Conservation (phyloP, 192 early-diverging fungal species). For the Allomyces javanicus region DNA sequence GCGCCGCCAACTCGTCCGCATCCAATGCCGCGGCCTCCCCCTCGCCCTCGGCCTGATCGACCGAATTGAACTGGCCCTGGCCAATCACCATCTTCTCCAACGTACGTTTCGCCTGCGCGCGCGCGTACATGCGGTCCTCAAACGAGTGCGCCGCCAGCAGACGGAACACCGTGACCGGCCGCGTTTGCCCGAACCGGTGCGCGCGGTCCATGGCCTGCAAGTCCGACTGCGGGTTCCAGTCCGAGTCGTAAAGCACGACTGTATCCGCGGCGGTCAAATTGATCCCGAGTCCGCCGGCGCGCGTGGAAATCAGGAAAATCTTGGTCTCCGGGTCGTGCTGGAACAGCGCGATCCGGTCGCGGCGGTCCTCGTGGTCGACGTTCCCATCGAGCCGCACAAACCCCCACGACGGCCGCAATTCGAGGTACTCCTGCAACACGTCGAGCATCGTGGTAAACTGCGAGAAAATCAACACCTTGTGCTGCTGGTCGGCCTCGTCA, state of each 20-base stretch:
- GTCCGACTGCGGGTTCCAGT: slow-evolving; percentile 54
- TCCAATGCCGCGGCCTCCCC: not conserved
- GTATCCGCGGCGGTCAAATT: slow-evolving; percentile 62
- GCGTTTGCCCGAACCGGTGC: slow-evolving; percentile 95
- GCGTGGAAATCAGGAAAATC: slow-evolving; percentile 38
- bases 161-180: slow-evolving; percentile 92
- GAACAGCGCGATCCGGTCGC: slow-evolving; percentile 37
- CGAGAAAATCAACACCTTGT: slow-evolving; percentile 86
- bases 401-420: slow-evolving; percentile 36
- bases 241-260: slow-evolving; percentile 57
- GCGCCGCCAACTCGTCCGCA: not conserved
- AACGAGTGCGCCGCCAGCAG: slow-evolving; percentile 92
- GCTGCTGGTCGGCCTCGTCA: slow-evolving; percentile 21
- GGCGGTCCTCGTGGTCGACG: slow-evolving; percentile 35
- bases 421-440: slow-evolving; percentile 41
- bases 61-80: slow-evolving; percentile 2
- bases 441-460: slow-evolving; percentile 61
- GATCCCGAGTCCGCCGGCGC: slow-evolving; percentile 57
- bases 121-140: slow-evolving; percentile 41
- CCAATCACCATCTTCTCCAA: slow-evolving; percentile 6
- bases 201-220: slow-evolving; percentile 95
- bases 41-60: not conserved
- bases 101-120: slow-evolving; percentile 3
- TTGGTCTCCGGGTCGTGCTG: slow-evolving; percentile 32
- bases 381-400: slow-evolving; percentile 40